Evolutionary conservation across 1,284 basidiomycete genomes (phyloP).

Genomic region (Heterobasidion occidentale): DNA sequence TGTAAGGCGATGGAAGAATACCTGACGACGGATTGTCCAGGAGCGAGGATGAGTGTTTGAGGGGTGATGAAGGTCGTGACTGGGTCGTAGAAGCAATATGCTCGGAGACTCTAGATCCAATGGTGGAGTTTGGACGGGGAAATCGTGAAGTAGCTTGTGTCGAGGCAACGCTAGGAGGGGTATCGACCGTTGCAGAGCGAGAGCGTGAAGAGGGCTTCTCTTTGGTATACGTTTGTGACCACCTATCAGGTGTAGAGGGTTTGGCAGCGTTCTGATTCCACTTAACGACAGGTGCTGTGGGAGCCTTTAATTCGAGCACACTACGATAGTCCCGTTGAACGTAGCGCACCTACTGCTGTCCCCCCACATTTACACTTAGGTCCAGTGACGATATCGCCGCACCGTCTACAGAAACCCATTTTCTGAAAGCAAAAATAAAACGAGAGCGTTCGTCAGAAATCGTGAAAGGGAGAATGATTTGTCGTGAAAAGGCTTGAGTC

Average conservation of each 20-base stretch:
- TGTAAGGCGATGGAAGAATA: constrained; percentile 55
- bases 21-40: constrained; percentile 40
- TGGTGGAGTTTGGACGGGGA: constrained; percentile 33
- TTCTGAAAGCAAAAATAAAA: background rate
- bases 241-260: constrained; percentile 46
- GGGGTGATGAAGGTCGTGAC: constrained; percentile 43
- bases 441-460: background rate
- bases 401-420: constrained; percentile 78
- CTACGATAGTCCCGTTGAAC: background rate
- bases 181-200: constrained; percentile 7
- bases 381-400: constrained; percentile 69
- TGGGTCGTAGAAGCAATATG: constrained; percentile 49
- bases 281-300: constrained; percentile 55
- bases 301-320: constrained; percentile 4
- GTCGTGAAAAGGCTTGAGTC: too few relatives aligned
- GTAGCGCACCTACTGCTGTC: constrained; percentile 50
- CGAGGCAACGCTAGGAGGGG: constrained; percentile 11
- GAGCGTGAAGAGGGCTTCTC: constrained; percentile 24
- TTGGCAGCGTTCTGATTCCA: constrained; percentile 46
- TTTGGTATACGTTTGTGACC: constrained; percentile 67
- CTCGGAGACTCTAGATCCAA: constrained; percentile 42
- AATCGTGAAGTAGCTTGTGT: constrained; percentile 35
- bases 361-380: constrained; percentile 73
- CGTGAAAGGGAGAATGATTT: background rate
- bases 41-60: constrained; percentile 38